Base-by-base conservation (phyloP, 1,139 yeast species). In the Arxiozyma slooffiae region DNA sequence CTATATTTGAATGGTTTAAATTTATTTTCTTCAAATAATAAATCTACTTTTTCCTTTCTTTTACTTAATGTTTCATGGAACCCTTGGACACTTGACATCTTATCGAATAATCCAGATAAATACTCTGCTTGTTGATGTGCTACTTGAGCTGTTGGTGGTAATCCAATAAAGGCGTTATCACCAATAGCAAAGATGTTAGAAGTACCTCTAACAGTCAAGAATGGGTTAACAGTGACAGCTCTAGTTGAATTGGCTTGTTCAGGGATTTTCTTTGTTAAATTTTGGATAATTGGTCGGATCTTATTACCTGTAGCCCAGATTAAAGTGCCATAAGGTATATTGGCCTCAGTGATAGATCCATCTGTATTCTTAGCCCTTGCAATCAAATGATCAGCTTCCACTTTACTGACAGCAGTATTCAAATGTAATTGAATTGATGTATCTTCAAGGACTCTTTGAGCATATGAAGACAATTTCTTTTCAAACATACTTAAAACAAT, bases 261-360 rank as follows among this genome's bases (percentile, higher is more conserved):
- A 47, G 89, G 92, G 60, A 90, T 77, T 71, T 81, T 80, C 55
- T 80, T 71, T 68, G 83, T 79, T 62, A 90, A 75, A 64, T 82
- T 80, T 54, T 83, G 78, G 53, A 84, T 76, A 56, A 90, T 76
- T 51, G 82, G 79, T 72, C 96, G 83, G 57, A 90, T 89, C 61
- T 92, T 89, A 73, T 89, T 89, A 73, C 97, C 97, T 50, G 96
- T 90, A 55, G 97, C 97, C 97, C 97, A 90, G 60, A 90, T 92
- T 64, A 90, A 79, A 68, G 89, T 76, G 66, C 97, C 97, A 68
- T 89, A 90, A 54, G 97, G 96, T 65, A 90, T 76, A 56, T 78
- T 84, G 46, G 78, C 75, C 77, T 68, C 72, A 18, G 66, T 63
- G 39, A 63, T 67, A 41, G 77, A 71, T 58, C 74, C 72, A 57